Evolutionary conservation across 2,329 filamentous ascomycete species (phyloP).

Genomic region (Aspergillus sp.): DNA sequence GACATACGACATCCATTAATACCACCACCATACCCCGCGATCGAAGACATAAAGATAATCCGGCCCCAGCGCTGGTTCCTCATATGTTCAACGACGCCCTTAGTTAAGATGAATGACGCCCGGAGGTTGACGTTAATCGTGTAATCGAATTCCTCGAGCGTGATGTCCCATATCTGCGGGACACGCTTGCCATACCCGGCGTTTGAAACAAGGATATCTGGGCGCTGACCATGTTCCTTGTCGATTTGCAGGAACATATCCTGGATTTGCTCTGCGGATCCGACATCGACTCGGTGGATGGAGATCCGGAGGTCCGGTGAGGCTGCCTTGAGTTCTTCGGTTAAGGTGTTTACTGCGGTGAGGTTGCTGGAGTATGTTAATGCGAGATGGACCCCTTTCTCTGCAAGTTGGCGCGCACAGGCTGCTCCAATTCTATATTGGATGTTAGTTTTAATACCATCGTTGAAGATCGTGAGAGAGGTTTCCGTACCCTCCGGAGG

Average conservation of each 20-base stretch:
- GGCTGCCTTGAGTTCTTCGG: slow-evolving; percentile 41
- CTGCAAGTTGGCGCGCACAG: slow-evolving; percentile 57
- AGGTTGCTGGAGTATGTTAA: slow-evolving; percentile 59
- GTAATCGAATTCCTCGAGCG: slow-evolving; percentile 63
- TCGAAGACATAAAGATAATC: slow-evolving; percentile 64
- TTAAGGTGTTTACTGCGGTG: slow-evolving; percentile 47
- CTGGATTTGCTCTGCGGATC: slow-evolving; percentile 53
- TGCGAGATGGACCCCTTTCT: slow-evolving; percentile 55
- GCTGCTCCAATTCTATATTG: slow-evolving; percentile 58
- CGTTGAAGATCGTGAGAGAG: background rate
- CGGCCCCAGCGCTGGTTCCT: slow-evolving; percentile 60
- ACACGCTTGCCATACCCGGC: slow-evolving; percentile 67
- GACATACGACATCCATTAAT: slow-evolving; percentile 60
- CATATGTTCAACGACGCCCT: slow-evolving; percentile 63
- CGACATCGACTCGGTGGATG: slow-evolving; percentile 60
- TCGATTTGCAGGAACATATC: slow-evolving; percentile 57
- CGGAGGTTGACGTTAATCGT: slow-evolving; percentile 63
- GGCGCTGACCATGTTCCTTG: slow-evolving; percentile 52
- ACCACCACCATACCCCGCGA: slow-evolving; percentile 62
- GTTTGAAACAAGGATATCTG: slow-evolving; percentile 66
- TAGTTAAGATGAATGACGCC: slow-evolving; percentile 62
- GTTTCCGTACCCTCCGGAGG: slow-evolving; percentile 57
- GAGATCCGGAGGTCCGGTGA: slow-evolving; percentile 46
- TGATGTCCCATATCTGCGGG: slow-evolving; percentile 57
- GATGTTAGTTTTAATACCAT: background rate